Percentiles rank a stretch among this genome's conserved stretches.
Evolutionary conservation across 164 flowering plant genomes (phyloP).

Genomic region (Stephania cephalantha): DNA sequence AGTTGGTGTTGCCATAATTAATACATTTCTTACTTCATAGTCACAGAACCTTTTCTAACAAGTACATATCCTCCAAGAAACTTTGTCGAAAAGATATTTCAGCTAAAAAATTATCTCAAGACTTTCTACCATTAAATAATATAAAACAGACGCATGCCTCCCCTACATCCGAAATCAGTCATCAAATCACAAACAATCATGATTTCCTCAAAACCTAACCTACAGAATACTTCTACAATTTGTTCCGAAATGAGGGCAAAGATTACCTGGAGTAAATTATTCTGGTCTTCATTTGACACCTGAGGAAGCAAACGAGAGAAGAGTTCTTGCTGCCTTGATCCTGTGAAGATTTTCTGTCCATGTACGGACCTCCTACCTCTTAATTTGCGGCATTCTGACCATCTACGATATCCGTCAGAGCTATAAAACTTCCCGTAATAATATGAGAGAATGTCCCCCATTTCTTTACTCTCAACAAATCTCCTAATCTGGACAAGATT

Average conservation of each 20-base stretch:
- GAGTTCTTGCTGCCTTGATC: constrained; percentile 73
- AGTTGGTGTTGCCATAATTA: neutral
- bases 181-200: neutral
- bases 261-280: constrained; percentile 55
- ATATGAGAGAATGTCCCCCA: constrained; percentile 60
- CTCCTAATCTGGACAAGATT: constrained; percentile 54
- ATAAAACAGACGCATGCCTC: neutral
- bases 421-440: constrained; percentile 79
- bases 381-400: constrained; percentile 62
- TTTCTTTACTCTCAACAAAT: constrained; percentile 54
- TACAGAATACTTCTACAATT: neutral
- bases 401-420: constrained; percentile 48
- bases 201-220: neutral
- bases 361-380: constrained; percentile 46
- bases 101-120: no score
- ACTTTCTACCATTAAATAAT: neutral
- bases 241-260: neutral
- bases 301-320: constrained; percentile 55
- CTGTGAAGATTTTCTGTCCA: constrained; percentile 75
- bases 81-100: no score
- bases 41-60: neutral
- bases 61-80: neutral
- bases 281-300: constrained; percentile 40
- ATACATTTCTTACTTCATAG: neutral
- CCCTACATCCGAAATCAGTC: neutral